Evolutionary conservation across 805 yeast species (phyloP).

Genomic region (Zygoascus flipseniorum): DNA sequence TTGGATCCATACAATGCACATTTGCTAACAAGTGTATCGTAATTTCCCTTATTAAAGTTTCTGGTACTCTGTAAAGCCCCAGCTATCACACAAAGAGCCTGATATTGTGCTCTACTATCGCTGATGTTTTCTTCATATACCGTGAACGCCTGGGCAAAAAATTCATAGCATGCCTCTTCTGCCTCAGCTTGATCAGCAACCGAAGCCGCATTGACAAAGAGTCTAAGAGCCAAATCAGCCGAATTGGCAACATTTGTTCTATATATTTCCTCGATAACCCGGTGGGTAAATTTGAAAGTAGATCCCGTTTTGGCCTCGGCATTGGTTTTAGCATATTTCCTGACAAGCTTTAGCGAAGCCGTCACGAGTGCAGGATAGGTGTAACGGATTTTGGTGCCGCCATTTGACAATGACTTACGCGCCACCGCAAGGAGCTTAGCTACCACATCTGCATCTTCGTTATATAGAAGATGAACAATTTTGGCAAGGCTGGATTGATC

Average conservation of each 20-base stretch:
- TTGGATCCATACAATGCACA: slow-evolving; percentile 83
- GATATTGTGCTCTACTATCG: slow-evolving; percentile 47
- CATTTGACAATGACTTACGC: slow-evolving; percentile 43
- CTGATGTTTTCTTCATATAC: slow-evolving; percentile 63
- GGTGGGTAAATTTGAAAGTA: slow-evolving; percentile 67
- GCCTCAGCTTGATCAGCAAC: slow-evolving; percentile 70
- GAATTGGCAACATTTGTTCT: slow-evolving; percentile 24
- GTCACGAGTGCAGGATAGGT: slow-evolving; percentile 73
- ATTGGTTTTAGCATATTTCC: slow-evolving; percentile 30
- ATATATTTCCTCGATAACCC: slow-evolving; percentile 57
- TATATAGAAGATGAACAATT: slow-evolving; percentile 54
- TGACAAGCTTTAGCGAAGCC: slow-evolving; percentile 49
- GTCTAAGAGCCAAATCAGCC: slow-evolving; percentile 30
- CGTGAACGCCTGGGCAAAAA: slow-evolving; percentile 79
- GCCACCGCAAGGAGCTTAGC: slow-evolving; percentile 39
- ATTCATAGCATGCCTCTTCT: slow-evolving; percentile 74
- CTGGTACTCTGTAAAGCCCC: slow-evolving; percentile 46
- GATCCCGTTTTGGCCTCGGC: slow-evolving; percentile 25
- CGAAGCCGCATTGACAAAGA: slow-evolving; percentile 57
- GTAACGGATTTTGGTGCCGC: slow-evolving; percentile 46
- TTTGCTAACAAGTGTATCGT: slow-evolving; percentile 74
- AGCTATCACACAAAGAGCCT: slow-evolving; percentile 42
- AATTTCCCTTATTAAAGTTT: slow-evolving; percentile 53
- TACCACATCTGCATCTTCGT: slow-evolving; percentile 39
- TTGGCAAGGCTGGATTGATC: slow-evolving; percentile 43